phyloP scores from a whole-genome alignment of 805 yeast species.

The Saitoella complicata region DNA sequence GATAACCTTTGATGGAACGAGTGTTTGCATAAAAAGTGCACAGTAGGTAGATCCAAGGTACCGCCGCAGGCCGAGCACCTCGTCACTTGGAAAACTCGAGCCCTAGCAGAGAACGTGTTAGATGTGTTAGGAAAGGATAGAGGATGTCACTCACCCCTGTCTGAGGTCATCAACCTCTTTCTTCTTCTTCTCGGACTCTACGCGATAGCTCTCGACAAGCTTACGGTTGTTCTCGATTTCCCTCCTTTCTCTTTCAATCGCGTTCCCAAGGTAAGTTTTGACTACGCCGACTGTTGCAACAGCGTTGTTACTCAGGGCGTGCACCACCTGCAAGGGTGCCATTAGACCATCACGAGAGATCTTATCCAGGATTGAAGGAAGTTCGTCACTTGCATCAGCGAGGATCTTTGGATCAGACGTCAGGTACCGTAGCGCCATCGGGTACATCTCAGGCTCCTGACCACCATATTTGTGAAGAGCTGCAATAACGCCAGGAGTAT shows the following conservation, averaged over 20 bases:
- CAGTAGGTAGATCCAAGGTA: slow-evolving; percentile 57
- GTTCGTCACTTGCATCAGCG: slow-evolving; percentile 23
- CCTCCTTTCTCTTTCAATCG: slow-evolving; percentile 39
- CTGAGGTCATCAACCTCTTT: slow-evolving; percentile 36
- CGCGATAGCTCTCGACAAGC: slow-evolving; percentile 48
- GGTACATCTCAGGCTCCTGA: slow-evolving; percentile 46
- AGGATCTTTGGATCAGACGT: slow-evolving; percentile 39
- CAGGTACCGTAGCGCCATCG: slow-evolving; percentile 46
- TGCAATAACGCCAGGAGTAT: slow-evolving; percentile 39
- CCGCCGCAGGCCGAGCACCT: slow-evolving; percentile 51
- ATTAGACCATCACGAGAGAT: slow-evolving; percentile 38
- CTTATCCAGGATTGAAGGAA: slow-evolving; percentile 34
- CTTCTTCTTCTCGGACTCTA: slow-evolving; percentile 44
- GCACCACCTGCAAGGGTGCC: slow-evolving; percentile 65
- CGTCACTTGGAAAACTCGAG: slow-evolving; percentile 41
- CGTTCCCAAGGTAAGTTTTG: slow-evolving; percentile 47
- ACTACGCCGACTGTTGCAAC: slow-evolving; percentile 58
- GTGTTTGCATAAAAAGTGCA: slow-evolving; percentile 76
- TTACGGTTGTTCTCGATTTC: slow-evolving; percentile 56
- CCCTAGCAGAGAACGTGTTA: neutral
- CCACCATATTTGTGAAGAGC: slow-evolving; percentile 46
- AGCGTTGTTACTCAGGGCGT: slow-evolving; percentile 43
- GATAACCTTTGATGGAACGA: slow-evolving; percentile 75
- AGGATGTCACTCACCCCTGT: slow-evolving; percentile 18
- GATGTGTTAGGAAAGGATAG: neutral